Percentiles rank a stretch among this genome's conserved stretches.
Conservation (phyloP, 495 filamentous ascomycete genomes). For the Penicillium maclennaniae region DNA sequence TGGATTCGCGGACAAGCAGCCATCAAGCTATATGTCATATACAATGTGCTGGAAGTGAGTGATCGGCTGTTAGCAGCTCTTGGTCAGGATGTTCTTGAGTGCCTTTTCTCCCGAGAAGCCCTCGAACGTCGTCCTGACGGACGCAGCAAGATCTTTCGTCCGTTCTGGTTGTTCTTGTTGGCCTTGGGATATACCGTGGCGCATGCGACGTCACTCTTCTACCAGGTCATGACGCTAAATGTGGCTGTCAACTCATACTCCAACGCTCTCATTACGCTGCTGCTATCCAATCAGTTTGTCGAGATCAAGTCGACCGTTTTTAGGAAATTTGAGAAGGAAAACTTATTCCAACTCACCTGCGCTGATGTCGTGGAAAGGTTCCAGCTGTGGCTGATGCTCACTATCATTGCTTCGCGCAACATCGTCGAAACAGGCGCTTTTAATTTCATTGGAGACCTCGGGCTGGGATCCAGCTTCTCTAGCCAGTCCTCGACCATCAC, state of each 20-base stretch:
- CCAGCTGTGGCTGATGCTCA: slow-evolving; percentile 93
- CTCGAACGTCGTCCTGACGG: slow-evolving; percentile 83
- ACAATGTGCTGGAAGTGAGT: slow-evolving; percentile 87
- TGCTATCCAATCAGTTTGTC: slow-evolving; percentile 94
- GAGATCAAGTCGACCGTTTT: slow-evolving; percentile 98
- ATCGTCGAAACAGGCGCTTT: slow-evolving; percentile 81
- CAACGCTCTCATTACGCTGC: slow-evolving; percentile 85
- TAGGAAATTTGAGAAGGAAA: slow-evolving; percentile 97
- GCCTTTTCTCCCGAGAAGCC: slow-evolving; percentile 87
- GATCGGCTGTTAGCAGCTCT: slow-evolving; percentile 86
- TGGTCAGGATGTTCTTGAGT: slow-evolving; percentile 94
- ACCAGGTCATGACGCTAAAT: slow-evolving; percentile 95
- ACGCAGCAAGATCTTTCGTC: slow-evolving; percentile 86
- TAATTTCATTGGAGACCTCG: slow-evolving; percentile 33
- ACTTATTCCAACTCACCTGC: slow-evolving; percentile 92
- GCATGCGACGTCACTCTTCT: slow-evolving; percentile 85
- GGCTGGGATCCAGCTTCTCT: slow-evolving; percentile 30
- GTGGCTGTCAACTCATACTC: slow-evolving; percentile 99
- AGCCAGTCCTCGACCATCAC: slow-evolving; percentile 34
- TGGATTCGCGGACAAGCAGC: slow-evolving; percentile 93
- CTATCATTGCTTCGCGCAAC: slow-evolving; percentile 93
- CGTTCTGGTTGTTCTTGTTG: slow-evolving; percentile 85
- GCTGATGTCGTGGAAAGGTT: slow-evolving; percentile 97
- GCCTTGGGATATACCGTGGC: slow-evolving; percentile 82
- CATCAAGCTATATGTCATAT: slow-evolving; percentile 98